Evolutionary conservation across 1,139 yeast species (phyloP).

Genomic region (Barnettozyma hawaiiensis): DNA sequence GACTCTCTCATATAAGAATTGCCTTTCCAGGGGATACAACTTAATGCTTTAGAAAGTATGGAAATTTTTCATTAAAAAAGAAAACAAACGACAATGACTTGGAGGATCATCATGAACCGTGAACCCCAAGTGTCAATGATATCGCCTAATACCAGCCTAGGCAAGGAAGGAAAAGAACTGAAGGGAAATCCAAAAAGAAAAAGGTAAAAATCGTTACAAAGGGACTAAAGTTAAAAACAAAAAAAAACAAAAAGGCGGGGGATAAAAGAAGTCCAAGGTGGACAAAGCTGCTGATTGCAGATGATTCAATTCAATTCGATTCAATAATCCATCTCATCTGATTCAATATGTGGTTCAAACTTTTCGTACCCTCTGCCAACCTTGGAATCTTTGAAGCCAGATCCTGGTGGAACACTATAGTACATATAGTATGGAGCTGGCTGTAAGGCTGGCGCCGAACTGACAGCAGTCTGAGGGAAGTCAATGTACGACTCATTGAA

Average conservation of each 20-base stretch:
- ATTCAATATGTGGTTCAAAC: slow-evolving; percentile 7
- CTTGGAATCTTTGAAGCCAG: slow-evolving; percentile 11
- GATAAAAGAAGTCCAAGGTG: not conserved
- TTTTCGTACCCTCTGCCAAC: slow-evolving; percentile 7
- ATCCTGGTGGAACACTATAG: slow-evolving; percentile 22
- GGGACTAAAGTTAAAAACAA: no score
- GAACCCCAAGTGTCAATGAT: not conserved
- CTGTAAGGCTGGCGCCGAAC: slow-evolving; percentile 13
- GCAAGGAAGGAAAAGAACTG: not conserved
- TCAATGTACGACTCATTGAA: slow-evolving; percentile 22
- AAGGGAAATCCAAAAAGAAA: not conserved
- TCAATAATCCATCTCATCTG: slow-evolving; percentile 11
- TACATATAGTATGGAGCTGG: slow-evolving; percentile 28
- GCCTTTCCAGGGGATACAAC: no score
- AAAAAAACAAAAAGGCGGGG: not conserved
- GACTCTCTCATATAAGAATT: no score
- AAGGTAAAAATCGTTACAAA: not conserved
- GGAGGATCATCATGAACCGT: not conserved
- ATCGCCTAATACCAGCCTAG: not conserved
- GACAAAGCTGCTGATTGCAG: not conserved
- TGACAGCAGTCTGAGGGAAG: slow-evolving; percentile 15
- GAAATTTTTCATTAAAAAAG: not conserved
- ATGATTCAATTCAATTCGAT: no score
- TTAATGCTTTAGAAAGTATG: not conserved
- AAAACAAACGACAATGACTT: not conserved